phyloP scores from a whole-genome alignment of 306 rosid genomes.

The Rubus parviflorus region DNA sequence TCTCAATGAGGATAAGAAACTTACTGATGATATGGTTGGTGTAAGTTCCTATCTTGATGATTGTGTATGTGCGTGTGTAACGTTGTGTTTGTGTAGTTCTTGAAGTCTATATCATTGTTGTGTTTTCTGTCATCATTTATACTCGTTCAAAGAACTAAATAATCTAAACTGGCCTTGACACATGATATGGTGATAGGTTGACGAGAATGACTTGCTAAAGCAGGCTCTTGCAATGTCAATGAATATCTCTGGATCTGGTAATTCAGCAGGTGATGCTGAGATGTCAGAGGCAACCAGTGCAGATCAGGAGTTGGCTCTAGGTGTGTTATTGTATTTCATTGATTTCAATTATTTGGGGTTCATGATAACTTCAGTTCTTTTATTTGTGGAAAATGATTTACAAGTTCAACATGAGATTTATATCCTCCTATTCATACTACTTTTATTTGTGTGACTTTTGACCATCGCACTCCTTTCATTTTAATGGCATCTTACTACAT shows the following conservation, averaged over 20 bases:
- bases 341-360: neutral
- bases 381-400: neutral
- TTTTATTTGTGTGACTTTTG: neutral
- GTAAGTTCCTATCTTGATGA: neutral
- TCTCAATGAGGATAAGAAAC: slow-evolving; percentile 18
- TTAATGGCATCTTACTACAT: neutral
- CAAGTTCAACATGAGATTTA: neutral
- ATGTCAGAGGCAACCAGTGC: slow-evolving; percentile 33
- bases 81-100: neutral
- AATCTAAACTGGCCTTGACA: neutral
- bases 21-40: slow-evolving; percentile 17
- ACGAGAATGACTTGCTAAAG: slow-evolving; percentile 24
- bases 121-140: slow-evolving; percentile 11
- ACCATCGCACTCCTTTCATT: neutral
- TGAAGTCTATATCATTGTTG: neutral
- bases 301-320: slow-evolving; percentile 41
- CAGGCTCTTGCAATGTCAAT: slow-evolving; percentile 39
- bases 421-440: neutral
- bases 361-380: neutral
- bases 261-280: slow-evolving; percentile 33
- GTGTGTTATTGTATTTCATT: slow-evolving; percentile 16
- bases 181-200: slow-evolving; percentile 21
- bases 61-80: neutral
- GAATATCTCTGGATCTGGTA: slow-evolving; percentile 28
- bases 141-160: neutral